Evolutionary conservation across 805 yeast species (phyloP), one percentile per base, ranked within the genome.

Genomic region (Starmerella bacillaris): DNA sequence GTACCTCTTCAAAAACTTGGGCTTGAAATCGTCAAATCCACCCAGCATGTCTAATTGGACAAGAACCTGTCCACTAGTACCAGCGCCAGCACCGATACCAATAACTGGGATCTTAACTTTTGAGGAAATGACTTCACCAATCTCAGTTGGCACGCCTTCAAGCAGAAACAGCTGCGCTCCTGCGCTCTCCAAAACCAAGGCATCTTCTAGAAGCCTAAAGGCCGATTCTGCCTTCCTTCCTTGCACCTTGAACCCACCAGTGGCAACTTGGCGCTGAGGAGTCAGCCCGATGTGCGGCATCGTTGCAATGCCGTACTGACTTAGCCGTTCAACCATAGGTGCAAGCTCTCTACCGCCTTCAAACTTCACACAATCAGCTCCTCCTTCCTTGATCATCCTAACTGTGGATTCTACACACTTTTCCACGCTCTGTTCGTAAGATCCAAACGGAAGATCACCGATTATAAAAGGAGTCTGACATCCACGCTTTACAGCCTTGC

Each of bases 81-180:
- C 58, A 17, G 72, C 68, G 1, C 98, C 96, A 0, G 96, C 94
- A 4, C 98, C 98, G 33, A 86, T 86, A 3, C 98, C 98, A 44
- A 86, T 83, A 1, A 92, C 78, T 0, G 96, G 95, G 1, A 86
- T 62, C 1, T 51, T 34, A 21, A 83, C 52, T 11, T 60, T 58
- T 2, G 61, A 51, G 0, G 94, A 78, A 20, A 89, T 70, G 37
- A 61, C 59, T 30, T 61, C 53, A 0, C 86, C 86, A 9, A 89
- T 57, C 37, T 65, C 65, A 37, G 68, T 69, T 1, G 98, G 98
- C 3, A 86, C 68, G 34, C 95, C 92, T 48, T 86, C 98, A 2
- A 86, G 52, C 2, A 86, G 72, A 2, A 83, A 49, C 33, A 76
- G 53, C 45, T 78, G 77, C 15, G 74, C 78, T 0, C 96, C 98